A percentile compares a stretch with the other conserved stretches of the same genome.
Evolutionary conservation across 2,329 filamentous ascomycete genomes (phyloP).

Genomic region (Periconia digitata): DNA sequence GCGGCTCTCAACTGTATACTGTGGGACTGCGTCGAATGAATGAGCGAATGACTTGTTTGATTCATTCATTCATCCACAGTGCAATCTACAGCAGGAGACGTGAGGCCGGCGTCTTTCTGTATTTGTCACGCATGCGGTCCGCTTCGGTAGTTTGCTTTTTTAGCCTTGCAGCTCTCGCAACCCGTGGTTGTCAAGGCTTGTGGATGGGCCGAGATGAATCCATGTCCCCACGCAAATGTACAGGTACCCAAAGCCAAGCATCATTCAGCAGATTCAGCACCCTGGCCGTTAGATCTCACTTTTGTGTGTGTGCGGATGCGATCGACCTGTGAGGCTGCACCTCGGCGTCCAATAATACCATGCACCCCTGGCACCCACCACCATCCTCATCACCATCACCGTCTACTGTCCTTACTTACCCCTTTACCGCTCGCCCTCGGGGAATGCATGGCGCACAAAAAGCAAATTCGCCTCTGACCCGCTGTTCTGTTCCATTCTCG

Average conservation of each 20-base stretch:
- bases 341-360: slow-evolving; percentile 26
- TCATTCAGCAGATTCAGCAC: slow-evolving; percentile 39
- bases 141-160: slow-evolving; percentile 1
- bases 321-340: slow-evolving; percentile 18
- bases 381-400: background rate
- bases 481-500: slow-evolving; percentile 7
- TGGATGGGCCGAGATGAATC: slow-evolving; percentile 16
- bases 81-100: background rate
- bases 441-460: slow-evolving; percentile 11
- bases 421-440: slow-evolving; percentile 18
- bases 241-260: too few species aligned
- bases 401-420: slow-evolving; percentile 12
- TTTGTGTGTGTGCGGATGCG: slow-evolving; percentile 31
- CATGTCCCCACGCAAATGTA: too few species aligned
- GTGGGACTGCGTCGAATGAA: too few species aligned
- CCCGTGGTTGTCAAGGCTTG: background rate
- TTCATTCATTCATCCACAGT: background rate
- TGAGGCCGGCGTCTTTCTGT: background rate
- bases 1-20: background rate
- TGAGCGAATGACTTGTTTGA: too few species aligned
- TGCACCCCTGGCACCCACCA: background rate
- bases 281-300: slow-evolving; percentile 39
- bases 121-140: background rate
- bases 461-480: slow-evolving; percentile 13
- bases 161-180: slow-evolving; percentile 7